Base-by-base conservation (phyloP, 2,329 filamentous ascomycete species). In the Cladosporium sp. region DNA sequence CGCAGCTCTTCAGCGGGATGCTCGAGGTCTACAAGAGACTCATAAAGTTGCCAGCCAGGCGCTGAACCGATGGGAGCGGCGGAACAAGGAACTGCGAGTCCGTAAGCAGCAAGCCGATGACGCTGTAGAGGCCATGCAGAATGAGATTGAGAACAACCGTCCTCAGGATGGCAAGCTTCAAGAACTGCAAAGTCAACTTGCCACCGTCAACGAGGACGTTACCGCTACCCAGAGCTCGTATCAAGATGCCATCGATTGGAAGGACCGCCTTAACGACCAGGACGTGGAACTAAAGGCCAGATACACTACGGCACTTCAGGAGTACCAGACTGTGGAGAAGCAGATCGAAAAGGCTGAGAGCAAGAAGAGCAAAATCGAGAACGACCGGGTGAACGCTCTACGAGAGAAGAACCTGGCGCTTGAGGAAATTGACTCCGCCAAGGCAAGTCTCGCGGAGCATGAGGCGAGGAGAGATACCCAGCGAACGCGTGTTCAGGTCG, bases 121-220 rank as follows among this genome's bases (percentile, higher is more conserved):
- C 48, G 72, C 75, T 6, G 75, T 86, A 32, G 79, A 82, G 50
- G 80, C 82, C 42, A 75, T 95, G 37, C 83, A 89, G 56, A 77
- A 87, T 55, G 84, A 79, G 10, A 72, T 84, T 41, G 79, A 82
- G 16, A 72, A 71, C 52, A 77, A 80, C 53, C 72, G 70, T 46
- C 74, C 85, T 3, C 81, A 83, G 51, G 88, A 89, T 63, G 84
- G 81, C 45, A 64, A 62, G 38, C 66, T 77, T 9, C 72, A 75
- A 14, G 68, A 69, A 42, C 64, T 74, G 3, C 61, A 74, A 52
- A 61, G 64, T 8, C 63, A 81, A 44, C 75, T 95, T 1, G 70
- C 74, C 52, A 80, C 83, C 7, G 83, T 64, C 63, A 68, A 80
- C 65, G 70, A 70, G n/a, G 74, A 78, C 16, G 67, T 70, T 46